A percentile compares a stretch with the other conserved stretches of the same genome.
Evolutionary conservation across 176 grass and related monocot genomes (phyloP).

Genomic region (Paspalum notatum): DNA sequence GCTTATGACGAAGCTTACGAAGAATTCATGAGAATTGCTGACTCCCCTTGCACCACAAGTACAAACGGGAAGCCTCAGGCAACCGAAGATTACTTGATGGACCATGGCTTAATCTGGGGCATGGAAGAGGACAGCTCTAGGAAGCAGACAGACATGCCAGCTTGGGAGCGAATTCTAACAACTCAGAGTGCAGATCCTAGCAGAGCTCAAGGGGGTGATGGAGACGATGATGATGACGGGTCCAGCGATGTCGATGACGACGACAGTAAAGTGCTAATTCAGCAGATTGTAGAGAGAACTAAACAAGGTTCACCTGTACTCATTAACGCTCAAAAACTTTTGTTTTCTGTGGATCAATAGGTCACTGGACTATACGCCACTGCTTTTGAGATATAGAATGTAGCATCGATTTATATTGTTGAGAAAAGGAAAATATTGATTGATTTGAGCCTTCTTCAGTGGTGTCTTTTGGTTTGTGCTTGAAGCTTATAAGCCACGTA

Average conservation of each 20-base stretch:
- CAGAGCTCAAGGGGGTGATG: conserved; percentile 32
- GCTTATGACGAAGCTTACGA: conserved; percentile 87
- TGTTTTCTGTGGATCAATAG: conserved; percentile 83
- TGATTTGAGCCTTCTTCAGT: conserved; percentile 5
- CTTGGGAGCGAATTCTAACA: conserved; percentile 21
- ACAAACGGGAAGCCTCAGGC: conserved; percentile 35
- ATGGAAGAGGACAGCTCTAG: conserved; percentile 47
- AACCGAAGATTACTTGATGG: conserved; percentile 50
- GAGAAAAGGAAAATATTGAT: conserved; percentile 18
- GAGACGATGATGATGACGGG: conserved; percentile 27
- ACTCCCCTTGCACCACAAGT: conserved; percentile 52
- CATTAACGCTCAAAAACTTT: conserved; percentile 76
- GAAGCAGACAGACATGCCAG: conserved; percentile 32
- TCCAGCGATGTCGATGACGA: conserved; percentile 26
- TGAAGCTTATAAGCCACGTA: not conserved
- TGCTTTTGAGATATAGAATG: conserved; percentile 40
- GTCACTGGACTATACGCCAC: conserved; percentile 21
- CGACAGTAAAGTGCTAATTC: conserved; percentile 61
- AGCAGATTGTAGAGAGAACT: conserved; percentile 93
- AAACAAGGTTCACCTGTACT: conserved; percentile 81
- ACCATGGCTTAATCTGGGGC: conserved; percentile 55
- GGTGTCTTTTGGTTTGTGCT: not conserved
- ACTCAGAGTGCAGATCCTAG: conserved; percentile 16
- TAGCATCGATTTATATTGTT: conserved; percentile 29
- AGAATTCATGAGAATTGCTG: conserved; percentile 67